phyloP scores from a whole-genome alignment of 257 asterid genomes.

The Solanum peruvianum region DNA sequence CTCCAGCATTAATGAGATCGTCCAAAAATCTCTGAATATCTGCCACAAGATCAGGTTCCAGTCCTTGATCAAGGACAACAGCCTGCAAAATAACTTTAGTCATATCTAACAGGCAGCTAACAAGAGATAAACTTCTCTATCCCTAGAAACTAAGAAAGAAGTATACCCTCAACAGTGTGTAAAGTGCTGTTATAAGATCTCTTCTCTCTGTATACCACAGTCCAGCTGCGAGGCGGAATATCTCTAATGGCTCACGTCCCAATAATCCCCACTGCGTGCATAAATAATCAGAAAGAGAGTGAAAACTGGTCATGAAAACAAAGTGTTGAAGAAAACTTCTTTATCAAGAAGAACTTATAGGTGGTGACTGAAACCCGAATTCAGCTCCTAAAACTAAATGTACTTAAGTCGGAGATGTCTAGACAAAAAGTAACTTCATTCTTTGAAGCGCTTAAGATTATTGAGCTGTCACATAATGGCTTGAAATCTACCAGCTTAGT shows the following conservation, averaged over 20 bases:
- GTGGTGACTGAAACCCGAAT: background rate
- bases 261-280: constrained; percentile 67
- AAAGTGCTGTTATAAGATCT: constrained; percentile 78
- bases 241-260: constrained; percentile 80
- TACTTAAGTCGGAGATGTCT: background rate
- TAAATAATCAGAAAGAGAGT: background rate
- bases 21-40: constrained; percentile 67
- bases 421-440: background rate
- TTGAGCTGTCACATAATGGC: background rate
- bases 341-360: background rate
- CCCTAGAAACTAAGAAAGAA: constrained; percentile 9
- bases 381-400: background rate
- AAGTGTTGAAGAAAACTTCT: background rate
- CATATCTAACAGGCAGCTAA: background rate
- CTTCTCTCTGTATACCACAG: constrained; percentile 95
- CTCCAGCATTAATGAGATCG: constrained; percentile 62
- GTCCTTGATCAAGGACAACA: constrained; percentile 84
- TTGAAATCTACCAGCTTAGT: background rate
- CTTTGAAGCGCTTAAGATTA: background rate
- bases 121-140: background rate
- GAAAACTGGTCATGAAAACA: background rate
- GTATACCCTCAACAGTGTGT: constrained; percentile 66
- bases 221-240: constrained; percentile 83
- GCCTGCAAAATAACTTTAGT: constrained; percentile 41
- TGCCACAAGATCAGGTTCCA: constrained; percentile 64